Conservation (phyloP, 2,329 filamentous ascomycete species). For the Ophiostoma piceae region DNA sequence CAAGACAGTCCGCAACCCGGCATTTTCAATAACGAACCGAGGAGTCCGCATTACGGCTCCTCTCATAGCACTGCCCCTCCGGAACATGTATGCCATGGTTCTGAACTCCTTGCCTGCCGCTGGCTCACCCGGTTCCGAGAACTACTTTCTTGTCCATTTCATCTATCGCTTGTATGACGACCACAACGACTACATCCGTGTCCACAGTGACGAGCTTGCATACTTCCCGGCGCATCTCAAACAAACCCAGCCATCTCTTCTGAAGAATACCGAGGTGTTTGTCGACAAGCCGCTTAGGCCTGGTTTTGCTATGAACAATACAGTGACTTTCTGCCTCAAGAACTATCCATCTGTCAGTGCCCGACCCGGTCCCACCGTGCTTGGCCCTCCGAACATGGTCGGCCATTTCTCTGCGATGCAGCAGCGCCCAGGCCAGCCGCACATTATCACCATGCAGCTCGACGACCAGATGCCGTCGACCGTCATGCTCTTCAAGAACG, state of each 20-base stretch:
- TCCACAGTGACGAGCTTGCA: too few species aligned
- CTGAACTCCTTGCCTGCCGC: slow-evolving; percentile 1
- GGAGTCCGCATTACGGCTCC: not conserved
- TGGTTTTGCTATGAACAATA: too few species aligned
- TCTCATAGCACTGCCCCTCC: not conserved
- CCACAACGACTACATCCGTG: slow-evolving; percentile 7
- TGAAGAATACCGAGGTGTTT: too few species aligned
- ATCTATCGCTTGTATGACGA: not conserved
- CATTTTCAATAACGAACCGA: not conserved
- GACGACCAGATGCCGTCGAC: slow-evolving; percentile 13
- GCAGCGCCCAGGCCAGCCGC: not conserved
- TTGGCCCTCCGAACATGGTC: not conserved
- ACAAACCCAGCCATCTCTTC: too few species aligned
- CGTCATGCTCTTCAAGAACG: slow-evolving; percentile 17
- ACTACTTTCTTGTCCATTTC: slow-evolving; percentile 5
- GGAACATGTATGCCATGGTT: slow-evolving; percentile 2
- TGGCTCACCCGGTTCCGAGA: too few species aligned
- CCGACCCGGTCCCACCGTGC: not conserved
- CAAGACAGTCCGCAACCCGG: not conserved
- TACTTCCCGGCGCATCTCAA: too few species aligned
- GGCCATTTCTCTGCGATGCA: not conserved
- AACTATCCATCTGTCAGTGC: not conserved
- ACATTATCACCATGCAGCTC: not conserved
- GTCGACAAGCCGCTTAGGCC: too few species aligned
- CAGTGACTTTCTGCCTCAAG: not conserved